Conservation (phyloP, 768 basidiomycete species). For the Suillus luteus region DNA sequence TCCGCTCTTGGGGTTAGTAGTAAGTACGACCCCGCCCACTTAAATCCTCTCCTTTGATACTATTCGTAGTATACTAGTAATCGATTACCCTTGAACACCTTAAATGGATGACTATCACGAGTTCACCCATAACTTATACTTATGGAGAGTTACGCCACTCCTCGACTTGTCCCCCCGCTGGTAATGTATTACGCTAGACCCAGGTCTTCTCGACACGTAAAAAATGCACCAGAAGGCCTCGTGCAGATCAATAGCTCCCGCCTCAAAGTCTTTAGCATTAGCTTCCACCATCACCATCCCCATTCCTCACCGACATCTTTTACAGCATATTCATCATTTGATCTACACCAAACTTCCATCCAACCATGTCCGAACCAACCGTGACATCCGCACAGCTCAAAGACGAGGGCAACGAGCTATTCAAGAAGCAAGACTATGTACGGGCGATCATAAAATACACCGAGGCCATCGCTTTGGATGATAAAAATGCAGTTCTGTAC, state of each 20-base stretch:
- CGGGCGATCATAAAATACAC: conserved; percentile 43
- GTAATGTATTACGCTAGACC: too few species aligned
- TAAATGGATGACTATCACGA: background rate
- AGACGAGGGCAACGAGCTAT: conserved; percentile 43
- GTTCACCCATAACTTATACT: too few species aligned
- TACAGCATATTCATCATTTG: background rate
- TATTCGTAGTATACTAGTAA: background rate
- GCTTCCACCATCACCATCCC: background rate
- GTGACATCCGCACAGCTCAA: conserved; percentile 35
- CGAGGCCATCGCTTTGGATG: conserved; percentile 42
- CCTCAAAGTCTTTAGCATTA: conserved; percentile 4
- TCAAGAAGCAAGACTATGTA: conserved; percentile 34
- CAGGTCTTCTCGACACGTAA: background rate
- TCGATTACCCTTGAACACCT: background rate
- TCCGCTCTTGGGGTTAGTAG: background rate
- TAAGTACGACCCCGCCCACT: background rate
- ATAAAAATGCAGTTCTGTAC: conserved; percentile 42
- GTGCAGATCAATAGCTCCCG: background rate
- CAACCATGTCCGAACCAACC: conserved; percentile 5
- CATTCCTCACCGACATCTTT: background rate
- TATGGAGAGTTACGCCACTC: too few species aligned
- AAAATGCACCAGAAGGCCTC: background rate
- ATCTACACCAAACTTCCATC: background rate
- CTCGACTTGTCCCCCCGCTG: too few species aligned
- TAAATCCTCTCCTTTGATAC: background rate